Evolutionary conservation across 179 eudicot species (phyloP).

Genomic region (Beta macrorhiza): DNA sequence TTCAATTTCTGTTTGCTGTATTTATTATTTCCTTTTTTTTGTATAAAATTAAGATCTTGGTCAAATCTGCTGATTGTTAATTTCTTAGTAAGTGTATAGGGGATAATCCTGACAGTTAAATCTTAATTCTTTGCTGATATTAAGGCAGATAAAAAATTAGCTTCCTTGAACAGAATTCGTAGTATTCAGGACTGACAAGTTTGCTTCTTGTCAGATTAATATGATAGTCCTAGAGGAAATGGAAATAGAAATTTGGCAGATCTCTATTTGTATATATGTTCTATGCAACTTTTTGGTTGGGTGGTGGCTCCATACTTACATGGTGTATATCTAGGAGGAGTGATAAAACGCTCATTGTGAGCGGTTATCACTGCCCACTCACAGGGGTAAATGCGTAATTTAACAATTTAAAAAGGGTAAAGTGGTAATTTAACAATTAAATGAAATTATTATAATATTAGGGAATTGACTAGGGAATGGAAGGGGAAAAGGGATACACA

Average conservation of each 20-base stretch:
- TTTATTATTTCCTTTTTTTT: neutral
- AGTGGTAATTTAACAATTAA: too few relatives aligned
- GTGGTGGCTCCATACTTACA: neutral
- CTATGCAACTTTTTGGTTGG: neutral
- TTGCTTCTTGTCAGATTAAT: neutral
- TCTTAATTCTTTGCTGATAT: neutral
- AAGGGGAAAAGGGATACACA: too few relatives aligned
- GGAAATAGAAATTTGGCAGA: neutral
- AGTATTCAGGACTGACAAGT: neutral
- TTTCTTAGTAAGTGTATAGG: neutral
- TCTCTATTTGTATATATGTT: neutral
- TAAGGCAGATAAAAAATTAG: neutral
- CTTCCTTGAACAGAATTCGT: neutral
- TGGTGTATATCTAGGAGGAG: too few relatives aligned
- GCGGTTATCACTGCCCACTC: too few relatives aligned
- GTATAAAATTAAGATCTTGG: neutral
- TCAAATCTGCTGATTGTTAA: neutral
- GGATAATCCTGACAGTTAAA: neutral
- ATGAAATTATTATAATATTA: too few relatives aligned
- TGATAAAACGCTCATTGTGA: too few relatives aligned
- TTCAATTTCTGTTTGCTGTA: neutral
- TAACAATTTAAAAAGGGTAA: too few relatives aligned
- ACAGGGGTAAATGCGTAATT: too few relatives aligned
- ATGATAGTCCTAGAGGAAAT: neutral
- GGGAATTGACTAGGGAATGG: too few relatives aligned